Evolutionary conservation across 495 filamentous ascomycete genomes (phyloP), one percentile per base, ranked within the genome.

Genomic region (Aspergillus biplanus): DNA sequence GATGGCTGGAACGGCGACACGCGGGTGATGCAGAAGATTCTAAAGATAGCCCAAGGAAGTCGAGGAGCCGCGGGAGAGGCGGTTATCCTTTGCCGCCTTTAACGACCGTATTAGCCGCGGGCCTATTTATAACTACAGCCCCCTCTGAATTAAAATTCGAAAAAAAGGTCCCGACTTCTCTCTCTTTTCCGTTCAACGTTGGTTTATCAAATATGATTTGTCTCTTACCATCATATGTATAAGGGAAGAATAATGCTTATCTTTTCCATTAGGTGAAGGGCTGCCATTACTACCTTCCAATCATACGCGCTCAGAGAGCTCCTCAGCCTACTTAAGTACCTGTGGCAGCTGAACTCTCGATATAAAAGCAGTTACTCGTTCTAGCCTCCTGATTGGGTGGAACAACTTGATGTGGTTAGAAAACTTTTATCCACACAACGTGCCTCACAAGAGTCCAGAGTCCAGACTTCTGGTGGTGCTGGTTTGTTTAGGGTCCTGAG

Each of bases 1-100:
- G 56, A 65, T 64, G 62, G 61, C 59, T 63, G 61, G 56, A 63
- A 46, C 48, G 55, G 64, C 61, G 61, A 67, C 64, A 66, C 63
- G 64, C 65, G 65, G 64, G 67, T 56, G 60, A 61, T 68, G 65
- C 64, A 70, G 66, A 68, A 68, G 69, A 68, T 72, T 72, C 72
- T 74, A 74, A 74, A 74, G 70, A 74, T 74, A 74, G 70, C 65
- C 63, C 31, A 16, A 35, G 13, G 16, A 21, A 55, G 39, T 31
- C 13, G n/a, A 21, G 44, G 39, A 12, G 34, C 21, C 33, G 21
- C 55, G 35, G 21, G 55, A 46, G 13, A 34, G 44, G 61, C 61
- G 53, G 46, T 32, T 31, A 56, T 12, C 53, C 32, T 16, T 57
- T 50, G 48, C 61, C 61, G 61, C 53, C 53, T 42, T 63, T 57